Percentiles rank a stretch among this genome's conserved stretches.
Evolutionary conservation across 1,284 basidiomycete genomes (phyloP).

Genomic region (Melampsora abietis-canadensis): DNA sequence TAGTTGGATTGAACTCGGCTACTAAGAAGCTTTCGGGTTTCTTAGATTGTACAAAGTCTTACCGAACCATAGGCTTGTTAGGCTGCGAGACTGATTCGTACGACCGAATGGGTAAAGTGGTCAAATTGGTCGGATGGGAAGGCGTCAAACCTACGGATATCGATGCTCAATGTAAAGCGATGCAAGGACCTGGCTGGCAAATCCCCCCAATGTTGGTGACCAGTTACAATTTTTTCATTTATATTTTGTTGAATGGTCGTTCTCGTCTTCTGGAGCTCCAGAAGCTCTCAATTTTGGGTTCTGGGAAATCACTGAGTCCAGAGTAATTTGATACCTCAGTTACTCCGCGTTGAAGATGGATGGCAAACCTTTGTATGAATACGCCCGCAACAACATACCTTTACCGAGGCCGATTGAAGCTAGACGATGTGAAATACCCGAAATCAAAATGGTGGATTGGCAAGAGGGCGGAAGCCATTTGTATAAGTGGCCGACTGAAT

Average conservation of each 20-base stretch:
- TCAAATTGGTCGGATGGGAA: constrained; percentile 72
- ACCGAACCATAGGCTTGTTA: constrained; percentile 81
- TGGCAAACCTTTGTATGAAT: constrained; percentile 91
- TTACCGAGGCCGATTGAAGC: constrained; percentile 88
- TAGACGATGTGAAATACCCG: constrained; percentile 76
- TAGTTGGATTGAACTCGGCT: constrained; percentile 82
- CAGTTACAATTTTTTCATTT: constrained; percentile 26
- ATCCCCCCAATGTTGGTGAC: constrained; percentile 77
- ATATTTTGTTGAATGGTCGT: no score
- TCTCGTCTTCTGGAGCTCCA: no score
- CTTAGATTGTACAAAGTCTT: constrained; percentile 92
- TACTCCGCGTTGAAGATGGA: constrained; percentile 99
- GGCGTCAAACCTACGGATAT: constrained; percentile 77
- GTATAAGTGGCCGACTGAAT: constrained; percentile 65
- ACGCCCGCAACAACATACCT: constrained; percentile 82
- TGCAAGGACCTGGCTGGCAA: constrained; percentile 84
- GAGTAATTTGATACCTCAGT: constrained; percentile 56
- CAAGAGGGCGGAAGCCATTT: constrained; percentile 53
- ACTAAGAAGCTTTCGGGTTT: constrained; percentile 85
- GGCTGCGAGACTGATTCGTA: constrained; percentile 94
- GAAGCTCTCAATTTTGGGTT: no score
- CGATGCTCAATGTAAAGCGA: constrained; percentile 68
- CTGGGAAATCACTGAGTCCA: no score
- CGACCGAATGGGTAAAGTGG: constrained; percentile 77
- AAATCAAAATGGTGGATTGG: constrained; percentile 62